Evolutionary conservation across 345 rosid genomes (phyloP), one percentile per base, ranked within the genome.

Genomic region (Gossypium arboreum): DNA sequence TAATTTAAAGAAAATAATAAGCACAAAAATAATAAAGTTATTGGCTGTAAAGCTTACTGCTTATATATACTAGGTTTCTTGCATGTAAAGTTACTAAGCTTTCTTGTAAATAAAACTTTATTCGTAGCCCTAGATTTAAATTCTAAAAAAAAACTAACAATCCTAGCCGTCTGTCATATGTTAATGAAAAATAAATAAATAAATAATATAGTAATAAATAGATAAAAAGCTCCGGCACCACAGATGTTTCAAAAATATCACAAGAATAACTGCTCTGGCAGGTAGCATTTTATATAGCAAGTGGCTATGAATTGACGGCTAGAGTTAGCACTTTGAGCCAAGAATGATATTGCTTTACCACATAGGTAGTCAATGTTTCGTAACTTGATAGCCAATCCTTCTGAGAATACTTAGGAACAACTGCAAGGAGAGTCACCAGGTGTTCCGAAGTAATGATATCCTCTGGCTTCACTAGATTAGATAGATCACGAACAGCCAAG

Each of bases 401-500:
- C 81, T 96, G 99, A 3, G 99, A 96, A 80, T 96, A 96, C 82
- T 93, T 90, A 71, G 99, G 90, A 78, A 93, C 84, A 82, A 93
- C 50, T 57, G 97, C 95, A 34, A 93, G 94, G 68, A 96, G 97
- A 73, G 98, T 93, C 60, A 80, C 84, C 3, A 93, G 88, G 81
- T 96, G 91, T 79, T 96, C 99, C 56, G 99, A 93, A 39, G 76
- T 64, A 51, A 96, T 66, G 74, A 96, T 85, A 85, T 96, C 98
- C 80, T 87, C 97, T 41, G 94, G 92, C 82, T 96, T 93, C 75
- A 96, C 99, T 79, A 93, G 79, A 87, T 79, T 86, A 58, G 99
- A 93, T 68, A 93, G 92, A 86, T 96, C 99, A 81, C 99, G 95
- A 78, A 96, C 98, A 79, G 99, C 98, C 86, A 96, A 89, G 88